Evolutionary conservation across 1,139 yeast genomes (phyloP).

Genomic region (Debaryomyces udenii): DNA sequence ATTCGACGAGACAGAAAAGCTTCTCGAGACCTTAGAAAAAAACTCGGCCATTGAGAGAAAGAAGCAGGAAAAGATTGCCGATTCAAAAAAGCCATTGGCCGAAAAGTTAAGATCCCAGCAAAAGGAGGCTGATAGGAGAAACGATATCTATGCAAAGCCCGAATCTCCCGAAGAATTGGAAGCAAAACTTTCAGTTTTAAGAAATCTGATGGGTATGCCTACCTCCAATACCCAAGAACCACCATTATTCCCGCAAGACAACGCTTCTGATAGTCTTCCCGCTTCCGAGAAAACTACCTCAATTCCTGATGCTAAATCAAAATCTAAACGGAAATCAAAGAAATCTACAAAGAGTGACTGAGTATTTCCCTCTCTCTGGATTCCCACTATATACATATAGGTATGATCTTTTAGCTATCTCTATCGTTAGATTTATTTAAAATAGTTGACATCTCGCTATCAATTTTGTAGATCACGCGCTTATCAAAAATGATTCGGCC

Average conservation of each 20-base stretch:
- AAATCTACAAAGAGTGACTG: slow-evolving; percentile 5
- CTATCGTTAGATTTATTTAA: slow-evolving; percentile 1
- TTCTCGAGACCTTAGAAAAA: slow-evolving; percentile 65
- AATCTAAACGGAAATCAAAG: slow-evolving; percentile 2
- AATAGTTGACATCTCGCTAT: slow-evolving; percentile 3
- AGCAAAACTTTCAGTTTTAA: slow-evolving; percentile 33
- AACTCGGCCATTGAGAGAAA: slow-evolving; percentile 69
- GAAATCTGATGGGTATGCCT: slow-evolving; percentile 29
- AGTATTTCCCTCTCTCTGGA: background rate
- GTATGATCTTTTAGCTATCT: too few relatives aligned
- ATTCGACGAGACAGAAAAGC: slow-evolving; percentile 62
- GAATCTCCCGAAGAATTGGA: slow-evolving; percentile 38
- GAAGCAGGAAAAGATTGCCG: slow-evolving; percentile 29
- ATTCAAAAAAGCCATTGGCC: slow-evolving; percentile 11
- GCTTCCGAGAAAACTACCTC: background rate
- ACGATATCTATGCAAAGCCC: slow-evolving; percentile 37
- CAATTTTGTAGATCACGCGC: slow-evolving; percentile 10
- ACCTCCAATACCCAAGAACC: slow-evolving; percentile 19
- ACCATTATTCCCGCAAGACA: slow-evolving; percentile 31
- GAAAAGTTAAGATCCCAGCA: slow-evolving; percentile 14
- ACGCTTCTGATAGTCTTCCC: background rate
- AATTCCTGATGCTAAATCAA: slow-evolving; percentile 4
- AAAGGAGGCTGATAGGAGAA: slow-evolving; percentile 23
- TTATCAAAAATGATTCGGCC: slow-evolving; percentile 9
- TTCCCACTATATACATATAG: background rate